Evolutionary conservation across 2,329 filamentous ascomycete species (phyloP), one percentile per base, ranked within the genome.

Genomic region (Didymella exigua): DNA sequence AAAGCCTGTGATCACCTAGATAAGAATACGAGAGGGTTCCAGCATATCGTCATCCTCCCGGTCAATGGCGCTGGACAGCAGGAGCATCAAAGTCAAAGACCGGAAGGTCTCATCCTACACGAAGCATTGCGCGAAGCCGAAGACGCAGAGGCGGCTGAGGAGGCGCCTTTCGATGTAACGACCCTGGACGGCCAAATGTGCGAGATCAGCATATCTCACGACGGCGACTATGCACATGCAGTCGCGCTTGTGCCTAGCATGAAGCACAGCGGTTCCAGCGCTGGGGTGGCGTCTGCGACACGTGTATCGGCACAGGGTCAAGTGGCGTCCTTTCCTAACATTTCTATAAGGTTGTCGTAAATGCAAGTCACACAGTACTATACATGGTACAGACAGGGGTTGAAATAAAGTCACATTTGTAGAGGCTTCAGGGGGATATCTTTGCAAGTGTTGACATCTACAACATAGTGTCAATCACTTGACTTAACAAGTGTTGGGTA

Each of bases 181-280:
- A 24, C 37, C 11, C 42, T 71, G 11, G 63, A 73, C 6, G 73
- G 72, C 1, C 82, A 86, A 61, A 78, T 85, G 44, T 91, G 87
- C 13, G 80, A 84, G 66, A 71, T 96, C 38, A 93, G 89, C 56
- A 96, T 97, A 65, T 95, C 89, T 67, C 93, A 97, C 72, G 93
- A 97, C 73, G 87, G 85, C 2, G 88, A 91, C 7, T 96, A 92
- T 75, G 91, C 91, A 9, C 87, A 83, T 18, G 89, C 89, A 6
- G 80, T 88, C 1, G 89, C 87, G 60, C 60, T 91, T 29, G 85
- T 83, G n/a, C 70, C 73, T 8, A 37, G 16, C 2, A 56, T 60
- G 50, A 47, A 49, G 24, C 38, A 47, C 18, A 23, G 36, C 9
- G 8, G 21, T 16, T n/a, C n/a, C n/a, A n/a, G n/a, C n/a, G n/a